These are phyloP conservation scores for Pichia sp. DNA, from an alignment of 1,139 yeast genomes.

Conservation along the genomic window DNA sequence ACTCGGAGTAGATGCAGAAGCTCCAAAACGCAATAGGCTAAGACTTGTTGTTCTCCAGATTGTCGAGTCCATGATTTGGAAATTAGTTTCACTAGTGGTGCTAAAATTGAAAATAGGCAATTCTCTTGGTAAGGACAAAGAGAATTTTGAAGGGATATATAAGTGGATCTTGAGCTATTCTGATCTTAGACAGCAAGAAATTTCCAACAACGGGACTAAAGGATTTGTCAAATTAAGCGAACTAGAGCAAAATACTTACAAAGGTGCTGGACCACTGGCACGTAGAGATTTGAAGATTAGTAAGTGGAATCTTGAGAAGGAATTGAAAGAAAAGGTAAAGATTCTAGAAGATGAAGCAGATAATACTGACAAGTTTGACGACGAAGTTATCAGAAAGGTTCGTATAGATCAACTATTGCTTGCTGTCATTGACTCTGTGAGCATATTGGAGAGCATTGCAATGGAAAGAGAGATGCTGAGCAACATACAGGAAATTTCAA, in stretches of 20 bases:
- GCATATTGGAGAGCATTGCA: constrained; percentile 14
- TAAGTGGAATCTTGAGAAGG: constrained; percentile 58
- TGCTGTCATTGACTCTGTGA: constrained; percentile 14
- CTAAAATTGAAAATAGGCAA: constrained; percentile 12
- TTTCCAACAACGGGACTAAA: constrained; percentile 11
- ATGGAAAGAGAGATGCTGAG: constrained; percentile 22
- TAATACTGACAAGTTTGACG: constrained; percentile 42
- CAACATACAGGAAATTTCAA: constrained; percentile 6
- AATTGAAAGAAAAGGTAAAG: constrained; percentile 43
- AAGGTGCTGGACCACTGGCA: constrained; percentile 42
- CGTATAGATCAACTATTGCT: constrained; percentile 13
- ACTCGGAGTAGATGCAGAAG: constrained; percentile 7
- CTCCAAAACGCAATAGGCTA: constrained; percentile 17
- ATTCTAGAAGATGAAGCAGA: constrained; percentile 26
- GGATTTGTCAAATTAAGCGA: constrained; percentile 16
- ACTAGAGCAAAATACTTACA: constrained; percentile 10
- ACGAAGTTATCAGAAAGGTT: constrained; percentile 29
- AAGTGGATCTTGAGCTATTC: constrained; percentile 17
- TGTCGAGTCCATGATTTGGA: constrained; percentile 17
- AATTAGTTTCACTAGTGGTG: constrained; percentile 9
- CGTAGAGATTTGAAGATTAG: constrained; percentile 72
- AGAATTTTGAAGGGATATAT: constrained; percentile 6
- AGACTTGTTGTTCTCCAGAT: constrained; percentile 18
- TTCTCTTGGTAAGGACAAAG: not conserved
- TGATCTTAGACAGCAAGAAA: constrained; percentile 12